Evolutionary conservation across 352 stramenopile genomes (phyloP), one percentile per base, ranked within the genome.

Genomic region (Phytophthora cryptogea): DNA sequence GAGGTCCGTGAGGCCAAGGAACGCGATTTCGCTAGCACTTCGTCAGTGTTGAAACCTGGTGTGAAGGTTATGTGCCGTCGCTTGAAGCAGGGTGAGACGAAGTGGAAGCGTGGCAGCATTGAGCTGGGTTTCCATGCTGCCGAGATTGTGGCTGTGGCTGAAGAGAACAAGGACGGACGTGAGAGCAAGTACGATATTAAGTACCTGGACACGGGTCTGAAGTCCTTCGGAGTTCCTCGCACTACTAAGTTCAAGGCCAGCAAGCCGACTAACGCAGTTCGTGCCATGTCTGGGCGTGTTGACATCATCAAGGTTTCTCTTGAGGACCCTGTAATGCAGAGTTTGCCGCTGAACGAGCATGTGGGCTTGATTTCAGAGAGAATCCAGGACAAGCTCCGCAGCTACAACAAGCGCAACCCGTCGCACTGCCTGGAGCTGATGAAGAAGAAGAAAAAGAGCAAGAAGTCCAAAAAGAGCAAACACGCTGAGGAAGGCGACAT

Each of bases 81-180:
- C 9, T 68, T 95, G 8, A 94, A 93, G 57, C 55, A 78, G 8
- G 83, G 84, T 16, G 75, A 94, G 54, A 82, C 60, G 30, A 96
- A 94, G 79, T 96, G 87, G 87, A 96, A 95, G 69, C 81, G 86
- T 31, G 85, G 86, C 27, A 80, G 74, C 66, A 94, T 96, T 35
- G 86, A 92, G 30, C 45, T 85, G 13, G 87, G 87, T 7, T 94
- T 86, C 54, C 60, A 88, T 52, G 64, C 70, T 17, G 87, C 86
- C 6, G 79, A 88, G 49, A 88, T 96, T 35, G 36, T 93, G 8
- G 68, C 79, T 17, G 58, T 95, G 17, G 66, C 63, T 23, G 70
- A 82, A 45, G 83, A 91, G 56, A 76, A 73, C 46, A 74, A 89
- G 20, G 85, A 94, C 59, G 71, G 70, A 2, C 74, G 76, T 10